These are phyloP conservation scores for Aspergillus candidus DNA, from an alignment of 2,329 filamentous ascomycete genomes.

Conservation along the genomic window DNA sequence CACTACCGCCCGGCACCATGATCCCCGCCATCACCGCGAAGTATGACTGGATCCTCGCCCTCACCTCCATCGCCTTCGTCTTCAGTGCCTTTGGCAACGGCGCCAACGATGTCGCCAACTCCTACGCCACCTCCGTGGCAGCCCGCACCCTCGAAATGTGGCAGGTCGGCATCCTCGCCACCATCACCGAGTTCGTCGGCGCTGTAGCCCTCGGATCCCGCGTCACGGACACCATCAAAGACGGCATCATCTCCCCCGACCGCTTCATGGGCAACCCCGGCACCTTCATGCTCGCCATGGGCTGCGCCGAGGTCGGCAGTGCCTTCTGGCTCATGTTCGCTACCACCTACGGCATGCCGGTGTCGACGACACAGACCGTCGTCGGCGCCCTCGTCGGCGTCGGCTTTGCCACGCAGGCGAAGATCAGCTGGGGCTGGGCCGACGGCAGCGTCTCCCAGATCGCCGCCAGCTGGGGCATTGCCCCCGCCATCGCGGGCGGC, in stretches of 20 bases:
- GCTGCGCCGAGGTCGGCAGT: conserved; percentile 28
- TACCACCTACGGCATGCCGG: conserved; percentile 32
- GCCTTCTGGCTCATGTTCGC: conserved; percentile 34
- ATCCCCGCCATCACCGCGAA: conserved; percentile 18
- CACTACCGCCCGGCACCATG: conserved; percentile 12
- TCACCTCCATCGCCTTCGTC: conserved; percentile 24
- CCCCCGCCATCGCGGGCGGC: conserved; percentile 43
- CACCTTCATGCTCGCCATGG: conserved; percentile 37
- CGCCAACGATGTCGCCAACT: conserved; percentile 48
- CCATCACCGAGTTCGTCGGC: conserved; percentile 47
- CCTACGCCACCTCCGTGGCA: conserved; percentile 49
- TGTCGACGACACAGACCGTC: conserved; percentile 40
- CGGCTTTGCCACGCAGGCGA: conserved; percentile 19
- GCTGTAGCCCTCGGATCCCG: conserved; percentile 48
- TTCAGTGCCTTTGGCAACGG: conserved; percentile 26
- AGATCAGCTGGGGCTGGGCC: conserved; percentile 32
- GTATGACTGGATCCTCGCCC: conserved; percentile 26
- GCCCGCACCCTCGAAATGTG: conserved; percentile 49
- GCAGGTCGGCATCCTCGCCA: conserved; percentile 46
- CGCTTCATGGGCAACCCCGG: conserved; percentile 32
- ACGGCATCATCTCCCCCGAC: conserved; percentile 37
- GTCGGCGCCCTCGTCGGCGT: conserved; percentile 32
- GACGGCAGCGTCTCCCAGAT: conserved; percentile 43
- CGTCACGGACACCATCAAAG: conserved; percentile 41
- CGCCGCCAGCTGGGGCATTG: conserved; percentile 45